Conservation (phyloP, 2,329 filamentous ascomycete genomes). For the Epichloe typhina region DNA sequence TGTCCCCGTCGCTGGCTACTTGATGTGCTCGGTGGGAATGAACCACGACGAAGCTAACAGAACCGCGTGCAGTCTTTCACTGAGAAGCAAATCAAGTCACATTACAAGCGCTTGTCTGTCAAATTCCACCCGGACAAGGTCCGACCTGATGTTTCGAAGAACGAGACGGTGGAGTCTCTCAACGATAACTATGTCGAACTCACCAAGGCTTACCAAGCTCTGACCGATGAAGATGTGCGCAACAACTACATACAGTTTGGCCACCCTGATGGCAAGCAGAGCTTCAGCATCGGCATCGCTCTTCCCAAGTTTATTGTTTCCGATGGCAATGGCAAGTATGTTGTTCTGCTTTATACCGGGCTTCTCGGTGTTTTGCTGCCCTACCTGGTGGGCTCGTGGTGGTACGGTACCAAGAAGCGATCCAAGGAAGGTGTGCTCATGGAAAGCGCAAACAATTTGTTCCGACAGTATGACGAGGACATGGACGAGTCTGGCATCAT, state of each 20-base stretch:
- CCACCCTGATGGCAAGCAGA: conserved; percentile 95
- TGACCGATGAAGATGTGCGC: conserved; percentile 93
- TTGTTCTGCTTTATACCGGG: conserved; percentile 76
- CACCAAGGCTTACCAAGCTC: conserved; percentile 93
- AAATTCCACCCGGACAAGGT: conserved; percentile 91
- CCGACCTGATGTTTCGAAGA: conserved; percentile 68
- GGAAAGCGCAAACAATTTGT: conserved; percentile 87
- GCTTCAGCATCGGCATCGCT: conserved; percentile 94
- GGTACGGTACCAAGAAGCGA: conserved; percentile 89
- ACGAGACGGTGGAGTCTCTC: conserved; percentile 73
- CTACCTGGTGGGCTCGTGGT: conserved; percentile 92
- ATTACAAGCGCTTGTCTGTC: conserved; percentile 76
- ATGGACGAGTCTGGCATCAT: conserved; percentile 72
- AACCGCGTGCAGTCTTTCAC: conserved; percentile 48
- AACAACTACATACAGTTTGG: conserved; percentile 96
- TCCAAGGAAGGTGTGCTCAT: conserved; percentile 91
- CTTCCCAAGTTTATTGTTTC: conserved; percentile 85
- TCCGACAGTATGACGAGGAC: conserved; percentile 80
- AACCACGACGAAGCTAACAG: conserved; percentile 16
- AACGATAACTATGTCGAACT: conserved; percentile 88
- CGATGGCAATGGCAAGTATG: conserved; percentile 90
- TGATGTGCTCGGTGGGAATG: neutral
- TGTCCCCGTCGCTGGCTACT: neutral
- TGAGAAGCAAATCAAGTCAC: conserved; percentile 84
- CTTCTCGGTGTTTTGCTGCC: conserved; percentile 83